These are phyloP conservation scores for Knoxdaviesia capensis DNA, from an alignment of 2,329 filamentous ascomycete genomes.

Conservation along the genomic window DNA sequence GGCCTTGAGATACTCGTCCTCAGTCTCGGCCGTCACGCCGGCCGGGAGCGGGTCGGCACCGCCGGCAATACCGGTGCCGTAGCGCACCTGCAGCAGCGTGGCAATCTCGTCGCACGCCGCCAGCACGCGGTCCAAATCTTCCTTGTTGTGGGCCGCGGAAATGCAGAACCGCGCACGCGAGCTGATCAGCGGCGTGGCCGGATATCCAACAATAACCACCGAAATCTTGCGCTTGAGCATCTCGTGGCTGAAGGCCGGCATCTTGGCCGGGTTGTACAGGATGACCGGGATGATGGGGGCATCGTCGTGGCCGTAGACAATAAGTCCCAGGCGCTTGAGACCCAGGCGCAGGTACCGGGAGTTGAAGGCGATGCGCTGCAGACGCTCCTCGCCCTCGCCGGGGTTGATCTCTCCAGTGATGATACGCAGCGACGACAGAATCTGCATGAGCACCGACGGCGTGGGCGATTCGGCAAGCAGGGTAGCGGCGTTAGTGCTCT, in stretches of 20 bases:
- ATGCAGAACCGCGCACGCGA: conserved; percentile 93
- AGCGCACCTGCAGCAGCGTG: conserved; percentile 83
- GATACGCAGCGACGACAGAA: conserved; percentile 65
- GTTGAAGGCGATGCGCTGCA: conserved; percentile 95
- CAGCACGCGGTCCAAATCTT: conserved; percentile 80
- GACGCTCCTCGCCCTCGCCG: conserved; percentile 84
- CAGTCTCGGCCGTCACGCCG: conserved; percentile 49
- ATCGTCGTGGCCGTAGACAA: conserved; percentile 93
- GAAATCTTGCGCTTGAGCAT: conserved; percentile 98
- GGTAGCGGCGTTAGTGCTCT: conserved; percentile 67
- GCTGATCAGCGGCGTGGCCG: conserved; percentile 84
- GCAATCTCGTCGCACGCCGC: conserved; percentile 84
- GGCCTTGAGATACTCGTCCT: conserved; percentile 43
- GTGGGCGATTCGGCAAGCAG: conserved; percentile 74
- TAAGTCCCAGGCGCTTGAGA: conserved; percentile 89
- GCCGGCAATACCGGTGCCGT: conserved; percentile 87
- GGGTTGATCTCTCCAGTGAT: conserved; percentile 76
- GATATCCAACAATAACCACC: conserved; percentile 92
- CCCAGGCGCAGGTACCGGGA: conserved; percentile 94
- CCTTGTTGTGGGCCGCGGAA: conserved; percentile 91
- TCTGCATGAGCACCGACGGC: conserved; percentile 79
- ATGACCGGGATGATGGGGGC: conserved; percentile 90
- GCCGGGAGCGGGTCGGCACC: conserved; percentile 61
- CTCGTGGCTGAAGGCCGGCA: conserved; percentile 94
- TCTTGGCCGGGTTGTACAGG: conserved; percentile 97